Conservation (phyloP, 805 yeast species). For the Debaryomyces prosopidis region DNA sequence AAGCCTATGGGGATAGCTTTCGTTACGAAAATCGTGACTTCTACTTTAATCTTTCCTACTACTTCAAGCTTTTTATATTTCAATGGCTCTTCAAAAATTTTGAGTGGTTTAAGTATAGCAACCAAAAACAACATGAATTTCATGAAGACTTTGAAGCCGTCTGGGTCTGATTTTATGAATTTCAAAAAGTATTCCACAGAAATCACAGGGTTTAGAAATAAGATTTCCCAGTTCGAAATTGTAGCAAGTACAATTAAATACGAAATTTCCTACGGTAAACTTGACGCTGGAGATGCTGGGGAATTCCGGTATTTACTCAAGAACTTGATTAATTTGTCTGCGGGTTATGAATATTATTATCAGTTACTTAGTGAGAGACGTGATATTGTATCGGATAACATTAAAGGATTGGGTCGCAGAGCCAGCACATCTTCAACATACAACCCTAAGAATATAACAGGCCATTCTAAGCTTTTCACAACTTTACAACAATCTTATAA, state of each 20-base stretch:
- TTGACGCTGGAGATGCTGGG: conserved; percentile 26
- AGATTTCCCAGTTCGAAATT: conserved; percentile 19
- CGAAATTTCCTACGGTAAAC: conserved; percentile 28
- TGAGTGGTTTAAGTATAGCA: conserved; percentile 13
- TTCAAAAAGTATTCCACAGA: conserved; percentile 18
- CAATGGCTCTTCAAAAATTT: conserved; percentile 13
- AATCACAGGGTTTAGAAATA: conserved; percentile 17
- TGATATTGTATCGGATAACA: conserved; percentile 17
- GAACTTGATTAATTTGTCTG: conserved; percentile 19
- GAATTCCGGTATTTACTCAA: conserved; percentile 25
- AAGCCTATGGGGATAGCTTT: conserved; percentile 26
- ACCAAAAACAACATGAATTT: conserved; percentile 21
- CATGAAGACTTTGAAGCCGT: conserved; percentile 26
- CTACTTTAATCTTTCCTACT: conserved; percentile 26
- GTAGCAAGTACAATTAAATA: conserved; percentile 16
- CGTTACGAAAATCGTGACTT: conserved; percentile 17
- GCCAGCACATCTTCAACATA: conserved; percentile 8
- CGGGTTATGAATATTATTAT: conserved; percentile 28
- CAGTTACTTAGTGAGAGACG: conserved; percentile 27
- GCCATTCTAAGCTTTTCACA: conserved; percentile 24
- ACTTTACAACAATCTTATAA: conserved; percentile 27
- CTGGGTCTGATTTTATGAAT: conserved; percentile 21
- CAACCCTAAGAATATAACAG: conserved; percentile 5
- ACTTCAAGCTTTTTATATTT: conserved; percentile 24
- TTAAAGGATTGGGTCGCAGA: conserved; percentile 12